Conservation (phyloP, 495 filamentous ascomycete species). For the Letharia lupina region DNA sequence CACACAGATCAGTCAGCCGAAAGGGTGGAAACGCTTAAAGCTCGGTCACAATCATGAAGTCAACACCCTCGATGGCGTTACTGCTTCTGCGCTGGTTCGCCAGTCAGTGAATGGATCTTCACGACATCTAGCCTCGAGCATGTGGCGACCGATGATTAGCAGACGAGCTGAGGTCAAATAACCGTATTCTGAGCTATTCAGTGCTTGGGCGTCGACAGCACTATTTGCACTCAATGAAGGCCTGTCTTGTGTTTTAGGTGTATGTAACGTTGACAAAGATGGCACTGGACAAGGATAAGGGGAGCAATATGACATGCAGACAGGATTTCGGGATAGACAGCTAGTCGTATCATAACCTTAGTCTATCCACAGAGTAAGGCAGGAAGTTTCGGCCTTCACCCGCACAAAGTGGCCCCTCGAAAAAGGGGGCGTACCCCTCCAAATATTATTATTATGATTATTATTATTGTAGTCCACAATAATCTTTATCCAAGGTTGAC, state of each 20-base stretch:
- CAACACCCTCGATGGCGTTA: neutral
- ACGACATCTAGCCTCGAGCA: neutral
- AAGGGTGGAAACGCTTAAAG: neutral
- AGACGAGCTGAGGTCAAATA: neutral
- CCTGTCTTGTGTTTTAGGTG: neutral
- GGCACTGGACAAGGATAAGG: neutral
- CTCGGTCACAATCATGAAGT: neutral
- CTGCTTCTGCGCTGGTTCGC: neutral
- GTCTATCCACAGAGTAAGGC: constrained; percentile 5
- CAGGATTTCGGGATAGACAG: neutral
- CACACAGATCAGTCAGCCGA: neutral
- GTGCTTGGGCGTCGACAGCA: neutral
- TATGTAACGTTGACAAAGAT: neutral
- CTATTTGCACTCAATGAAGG: neutral
- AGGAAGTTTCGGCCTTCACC: constrained; percentile 2
- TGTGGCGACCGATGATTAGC: neutral
- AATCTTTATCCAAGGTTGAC: neutral
- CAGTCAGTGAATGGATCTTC: neutral
- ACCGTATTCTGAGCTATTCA: neutral
- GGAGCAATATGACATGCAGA: neutral
- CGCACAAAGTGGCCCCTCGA: constrained; percentile 18
- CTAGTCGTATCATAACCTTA: constrained; percentile 8
- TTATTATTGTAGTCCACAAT: constrained; percentile 6
- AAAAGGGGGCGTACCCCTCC: constrained; percentile 19
- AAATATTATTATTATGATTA: constrained; percentile 1